Evolutionary conservation across 2,329 filamentous ascomycete genomes (phyloP).

Genomic region (Monascus ruber): DNA sequence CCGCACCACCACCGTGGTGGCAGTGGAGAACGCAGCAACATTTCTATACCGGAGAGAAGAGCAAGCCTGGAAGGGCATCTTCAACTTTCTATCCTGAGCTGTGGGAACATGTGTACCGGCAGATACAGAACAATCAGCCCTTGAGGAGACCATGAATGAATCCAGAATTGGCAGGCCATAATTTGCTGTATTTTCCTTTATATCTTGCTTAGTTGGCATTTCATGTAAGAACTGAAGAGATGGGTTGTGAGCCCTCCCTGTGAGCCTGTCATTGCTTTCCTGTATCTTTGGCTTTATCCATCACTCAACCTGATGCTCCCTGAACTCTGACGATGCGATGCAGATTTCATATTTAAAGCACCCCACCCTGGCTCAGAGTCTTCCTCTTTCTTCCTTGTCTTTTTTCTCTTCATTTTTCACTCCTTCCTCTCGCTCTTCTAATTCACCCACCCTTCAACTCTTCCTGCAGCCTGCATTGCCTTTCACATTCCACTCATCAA

Average conservation of each 20-base stretch:
- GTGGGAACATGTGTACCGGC: slow-evolving; percentile 32
- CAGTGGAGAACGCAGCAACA: slow-evolving; percentile 22
- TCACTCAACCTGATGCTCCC: too few relatives aligned
- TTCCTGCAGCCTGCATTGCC: slow-evolving; percentile 1
- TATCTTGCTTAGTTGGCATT: not conserved
- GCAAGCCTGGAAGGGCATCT: slow-evolving; percentile 25
- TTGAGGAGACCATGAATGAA: slow-evolving; percentile 2
- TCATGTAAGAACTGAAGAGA: too few relatives aligned
- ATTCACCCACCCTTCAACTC: not conserved
- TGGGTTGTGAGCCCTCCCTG: too few relatives aligned
- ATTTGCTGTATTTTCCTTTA: not conserved
- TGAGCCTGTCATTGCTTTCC: too few relatives aligned
- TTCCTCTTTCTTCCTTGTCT: slow-evolving; percentile 1
- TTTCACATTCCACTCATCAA: not conserved
- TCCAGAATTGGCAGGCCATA: not conserved
- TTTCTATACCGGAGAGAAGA: slow-evolving; percentile 30
- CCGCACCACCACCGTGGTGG: slow-evolving; percentile 26
- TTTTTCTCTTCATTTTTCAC: not conserved
- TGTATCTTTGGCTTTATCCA: too few relatives aligned
- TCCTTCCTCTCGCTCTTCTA: not conserved
- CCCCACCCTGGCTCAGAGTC: not conserved
- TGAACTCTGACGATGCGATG: too few relatives aligned
- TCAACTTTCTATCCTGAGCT: slow-evolving; percentile 31
- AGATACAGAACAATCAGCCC: slow-evolving; percentile 20
- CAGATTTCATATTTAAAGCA: not conserved